These are phyloP conservation scores for Helotiales sp. DNA, from an alignment of 2,329 filamentous ascomycete species.

Conservation along the genomic window DNA sequence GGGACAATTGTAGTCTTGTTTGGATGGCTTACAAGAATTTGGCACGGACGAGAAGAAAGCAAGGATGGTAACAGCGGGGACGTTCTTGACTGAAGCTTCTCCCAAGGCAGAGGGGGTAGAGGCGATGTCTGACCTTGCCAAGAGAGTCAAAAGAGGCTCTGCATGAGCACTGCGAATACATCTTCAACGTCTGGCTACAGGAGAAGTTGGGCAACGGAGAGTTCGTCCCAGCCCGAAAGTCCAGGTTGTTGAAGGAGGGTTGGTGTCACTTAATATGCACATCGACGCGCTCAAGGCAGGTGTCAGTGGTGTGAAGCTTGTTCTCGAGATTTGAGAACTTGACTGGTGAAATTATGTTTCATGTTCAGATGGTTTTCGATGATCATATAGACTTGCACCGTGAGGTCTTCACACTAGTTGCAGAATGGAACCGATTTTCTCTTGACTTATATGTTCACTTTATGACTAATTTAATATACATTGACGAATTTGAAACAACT, in stretches of 20 bases:
- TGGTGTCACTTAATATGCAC: constrained; percentile 35
- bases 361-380: no score
- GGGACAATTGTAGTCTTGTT: constrained; percentile 34
- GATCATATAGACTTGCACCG: no score
- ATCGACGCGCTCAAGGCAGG: constrained; percentile 41
- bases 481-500: background rate
- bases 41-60: constrained; percentile 46
- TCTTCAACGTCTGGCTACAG: constrained; percentile 30
- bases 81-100: no score
- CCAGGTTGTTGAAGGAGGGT: constrained; percentile 40
- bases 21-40: constrained; percentile 56
- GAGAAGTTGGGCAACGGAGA: constrained; percentile 18
- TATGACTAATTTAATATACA: background rate
- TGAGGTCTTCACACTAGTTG: no score
- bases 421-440: no score
- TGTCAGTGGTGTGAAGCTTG: constrained; percentile 43
- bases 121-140: constrained; percentile 48
- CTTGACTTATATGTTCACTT: background rate
- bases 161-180: background rate
- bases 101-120: constrained; percentile 47
- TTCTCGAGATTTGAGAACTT: constrained; percentile 27
- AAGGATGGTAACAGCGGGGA: no score
- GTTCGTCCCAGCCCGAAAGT: constrained; percentile 39
- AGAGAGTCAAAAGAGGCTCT: constrained; percentile 45
- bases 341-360: no score